Percentiles rank a stretch among this genome's conserved stretches.
Evolutionary conservation across 192 early-diverging fungal species (phyloP).

Genomic region (Linnemannia schmuckeri): DNA sequence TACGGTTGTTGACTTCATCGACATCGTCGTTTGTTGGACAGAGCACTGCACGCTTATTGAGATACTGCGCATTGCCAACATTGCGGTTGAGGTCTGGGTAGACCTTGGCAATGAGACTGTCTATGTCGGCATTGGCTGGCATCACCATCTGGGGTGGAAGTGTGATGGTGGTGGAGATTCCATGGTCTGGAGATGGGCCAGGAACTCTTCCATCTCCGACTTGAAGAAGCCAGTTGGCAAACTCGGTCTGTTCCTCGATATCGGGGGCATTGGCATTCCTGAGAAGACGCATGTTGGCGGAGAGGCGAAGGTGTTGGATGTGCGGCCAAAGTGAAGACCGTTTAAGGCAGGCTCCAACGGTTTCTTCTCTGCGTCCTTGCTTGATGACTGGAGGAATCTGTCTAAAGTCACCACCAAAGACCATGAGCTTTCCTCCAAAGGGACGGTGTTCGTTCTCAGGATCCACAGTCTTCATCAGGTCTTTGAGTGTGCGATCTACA

Average conservation of each 20-base stretch:
- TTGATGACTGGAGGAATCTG: too few species aligned
- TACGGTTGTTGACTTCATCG: slow-evolving; percentile 19
- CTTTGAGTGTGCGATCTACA: too few species aligned
- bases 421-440: too few species aligned
- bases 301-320: slow-evolving; percentile 1
- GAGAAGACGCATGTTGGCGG: slow-evolving; percentile 24
- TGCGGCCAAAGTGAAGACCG: slow-evolving; percentile 17
- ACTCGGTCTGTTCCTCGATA: slow-evolving; percentile 2
- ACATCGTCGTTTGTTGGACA: slow-evolving; percentile 34
- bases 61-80: neutral
- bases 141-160: slow-evolving; percentile 20
- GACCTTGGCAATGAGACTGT: slow-evolving; percentile 11
- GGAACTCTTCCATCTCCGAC: slow-evolving; percentile 12
- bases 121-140: neutral
- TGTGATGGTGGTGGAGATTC: neutral
- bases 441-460: too few species aligned
- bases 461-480: too few species aligned
- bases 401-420: too few species aligned
- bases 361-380: slow-evolving; percentile 21
- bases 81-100: slow-evolving; percentile 18
- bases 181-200: neutral
- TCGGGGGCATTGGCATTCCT: neutral
- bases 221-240: slow-evolving; percentile 15
- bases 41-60: slow-evolving; percentile 16
- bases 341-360: slow-evolving; percentile 36